Evolutionary conservation across 2,329 filamentous ascomycete genomes (phyloP).

Genomic region (Metarhizium robertsii): DNA sequence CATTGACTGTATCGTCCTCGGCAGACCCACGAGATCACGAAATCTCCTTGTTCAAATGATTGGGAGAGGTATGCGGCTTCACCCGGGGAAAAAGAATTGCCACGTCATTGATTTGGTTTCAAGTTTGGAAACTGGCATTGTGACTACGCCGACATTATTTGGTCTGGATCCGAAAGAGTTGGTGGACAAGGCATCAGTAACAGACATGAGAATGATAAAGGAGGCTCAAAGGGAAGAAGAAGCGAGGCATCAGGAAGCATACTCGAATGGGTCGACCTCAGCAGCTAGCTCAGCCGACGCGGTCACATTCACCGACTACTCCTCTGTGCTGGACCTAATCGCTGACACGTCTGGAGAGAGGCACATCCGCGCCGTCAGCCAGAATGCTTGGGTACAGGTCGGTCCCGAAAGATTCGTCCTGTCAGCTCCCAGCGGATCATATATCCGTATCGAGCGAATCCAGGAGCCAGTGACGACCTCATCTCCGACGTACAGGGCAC

Average conservation of each 20-base stretch:
- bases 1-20: conserved; percentile 86
- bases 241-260: conserved; percentile 10
- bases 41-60: conserved; percentile 98
- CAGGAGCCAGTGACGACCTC: conserved; percentile 9
- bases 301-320: conserved; percentile 82
- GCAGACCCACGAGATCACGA: conserved; percentile 80
- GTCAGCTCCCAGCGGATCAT: conserved; percentile 53
- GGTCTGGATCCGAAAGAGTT: conserved; percentile 79
- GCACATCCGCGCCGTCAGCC: conserved; percentile 69
- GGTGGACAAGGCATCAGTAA: conserved; percentile 54
- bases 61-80: conserved; percentile 79
- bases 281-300: conserved; percentile 22
- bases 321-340: conserved; percentile 83
- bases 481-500: conserved; percentile 29
- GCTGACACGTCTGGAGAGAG: conserved; percentile 69
- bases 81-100: conserved; percentile 74
- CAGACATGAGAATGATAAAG: conserved; percentile 50
- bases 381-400: conserved; percentile 74
- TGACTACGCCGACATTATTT: conserved; percentile 86
- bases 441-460: conserved; percentile 41
- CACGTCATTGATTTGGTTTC: conserved; percentile 96
- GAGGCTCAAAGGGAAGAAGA: conserved; percentile 36
- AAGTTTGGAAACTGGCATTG: conserved; percentile 70
- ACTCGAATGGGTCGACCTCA: conserved; percentile 4
- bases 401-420: conserved; percentile 64